Evolutionary conservation across 768 basidiomycete species (phyloP).

Genomic region (Rhodocollybia butyracea): DNA sequence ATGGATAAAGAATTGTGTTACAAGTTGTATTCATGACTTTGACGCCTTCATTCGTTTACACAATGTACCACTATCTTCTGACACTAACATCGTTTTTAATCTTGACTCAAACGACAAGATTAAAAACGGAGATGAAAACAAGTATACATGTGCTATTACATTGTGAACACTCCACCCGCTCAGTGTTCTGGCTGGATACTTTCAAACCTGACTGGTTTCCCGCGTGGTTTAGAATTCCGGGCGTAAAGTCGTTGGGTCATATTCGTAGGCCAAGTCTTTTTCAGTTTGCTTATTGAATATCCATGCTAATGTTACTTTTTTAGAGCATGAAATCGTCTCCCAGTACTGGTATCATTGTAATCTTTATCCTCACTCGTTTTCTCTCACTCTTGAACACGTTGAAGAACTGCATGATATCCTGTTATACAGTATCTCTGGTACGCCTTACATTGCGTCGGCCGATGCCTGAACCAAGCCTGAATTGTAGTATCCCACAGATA

Average conservation of each 20-base stretch:
- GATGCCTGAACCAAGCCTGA: too few relatives aligned
- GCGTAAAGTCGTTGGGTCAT: slow-evolving; percentile 33
- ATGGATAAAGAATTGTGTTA: slow-evolving; percentile 29
- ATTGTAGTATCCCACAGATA: slow-evolving; percentile 26
- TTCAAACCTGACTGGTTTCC: slow-evolving; percentile 31
- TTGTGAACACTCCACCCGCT: slow-evolving; percentile 43
- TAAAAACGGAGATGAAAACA: slow-evolving; percentile 15
- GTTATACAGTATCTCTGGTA: slow-evolving; percentile 35
- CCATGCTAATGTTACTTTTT: not conserved
- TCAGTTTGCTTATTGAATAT: not conserved
- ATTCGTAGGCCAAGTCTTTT: slow-evolving; percentile 30
- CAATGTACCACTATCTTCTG: slow-evolving; percentile 24
- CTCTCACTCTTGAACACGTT: slow-evolving; percentile 22
- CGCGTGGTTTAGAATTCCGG: slow-evolving; percentile 28
- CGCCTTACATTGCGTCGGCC: not conserved
- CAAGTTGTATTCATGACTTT: slow-evolving; percentile 28
- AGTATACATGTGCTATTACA: slow-evolving; percentile 53
- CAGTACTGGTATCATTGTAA: slow-evolving; percentile 43
- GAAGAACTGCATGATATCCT: slow-evolving; percentile 36
- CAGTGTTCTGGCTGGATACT: slow-evolving; percentile 54
- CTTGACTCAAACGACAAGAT: slow-evolving; percentile 23
- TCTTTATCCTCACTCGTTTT: slow-evolving; percentile 28
- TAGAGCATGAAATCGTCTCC: slow-evolving; percentile 36
- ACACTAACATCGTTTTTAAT: slow-evolving; percentile 46
- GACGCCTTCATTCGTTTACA: slow-evolving; percentile 23